Base-by-base conservation (phyloP, 768 basidiomycete genomes). In the Phylloporus arenicola region DNA sequence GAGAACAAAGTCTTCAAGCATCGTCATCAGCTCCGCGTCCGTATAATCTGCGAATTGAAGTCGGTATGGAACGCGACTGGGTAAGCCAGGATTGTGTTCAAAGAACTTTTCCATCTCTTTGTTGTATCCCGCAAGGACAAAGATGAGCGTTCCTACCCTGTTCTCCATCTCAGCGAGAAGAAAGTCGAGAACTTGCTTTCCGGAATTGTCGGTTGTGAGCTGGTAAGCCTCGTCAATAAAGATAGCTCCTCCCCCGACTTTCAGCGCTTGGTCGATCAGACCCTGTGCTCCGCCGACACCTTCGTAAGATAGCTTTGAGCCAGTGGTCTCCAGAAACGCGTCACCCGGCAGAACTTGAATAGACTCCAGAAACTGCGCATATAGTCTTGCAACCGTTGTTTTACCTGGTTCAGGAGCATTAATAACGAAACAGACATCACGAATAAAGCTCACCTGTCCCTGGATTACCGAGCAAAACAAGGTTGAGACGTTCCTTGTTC, bases 81-180 rank as follows among this genome's bases (percentile, higher is more conserved):
- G 65, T 12, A 87, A 62, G 2, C 85, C 85, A 3, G 85, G 84
- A 57, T 87, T 86, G 52, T 85, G 84, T 52, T 86, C 84, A 52
- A 87, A 86, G 68, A 87, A 87, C 39, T 74, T 79, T 55, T 87
- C 85, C 86, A 87, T 86, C 63, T 87, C 72, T 47, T 77, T 81
- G 61, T 69, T 76, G 61, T 87, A 87, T 4, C 85, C 85, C 0
- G 86, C 85, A 2, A 87, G 70, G 47, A 87, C 78, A 65, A 87
- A 87, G 11, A 84, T 80, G 6, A 86, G 55, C 6, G 69, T 78
- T 6, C 83, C 86, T 4, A 81, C 71, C 30, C 76, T 73, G 58
- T 86, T 86, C 57, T 86, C 84, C 81, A 87, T 86, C 62, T 87
- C 84, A 0, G 85, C 83, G 1, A 87, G 72, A 0, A 87, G 72